Conservation (phyloP, 2,329 filamentous ascomycete species). For the Stemphylium lycopersici region DNA sequence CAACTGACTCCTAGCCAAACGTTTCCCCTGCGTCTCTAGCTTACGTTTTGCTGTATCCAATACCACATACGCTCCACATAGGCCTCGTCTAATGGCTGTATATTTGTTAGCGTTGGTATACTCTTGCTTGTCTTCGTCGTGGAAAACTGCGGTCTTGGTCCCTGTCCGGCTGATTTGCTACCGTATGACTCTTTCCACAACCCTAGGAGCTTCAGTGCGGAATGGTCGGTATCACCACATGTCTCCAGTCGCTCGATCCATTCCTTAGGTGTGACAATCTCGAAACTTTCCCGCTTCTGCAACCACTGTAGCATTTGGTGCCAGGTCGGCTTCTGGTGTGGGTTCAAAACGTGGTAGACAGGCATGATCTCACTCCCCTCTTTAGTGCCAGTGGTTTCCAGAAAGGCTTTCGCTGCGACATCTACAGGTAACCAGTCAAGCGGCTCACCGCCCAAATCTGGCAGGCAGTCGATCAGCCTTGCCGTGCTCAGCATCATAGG, state of each 20-base stretch:
- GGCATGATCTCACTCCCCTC: constrained; percentile 13
- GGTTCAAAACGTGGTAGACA: constrained; percentile 60
- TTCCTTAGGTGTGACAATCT: constrained; percentile 49
- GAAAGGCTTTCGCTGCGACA: constrained; percentile 56
- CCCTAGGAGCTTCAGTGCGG: constrained; percentile 56
- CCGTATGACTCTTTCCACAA: constrained; percentile 57
- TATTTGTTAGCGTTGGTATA: constrained; percentile 44
- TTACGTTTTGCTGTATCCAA: constrained; percentile 40
- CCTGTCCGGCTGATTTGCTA: constrained; percentile 4
- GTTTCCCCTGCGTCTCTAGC: neutral
- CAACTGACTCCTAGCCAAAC: too few relatives aligned
- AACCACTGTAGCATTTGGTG: constrained; percentile 56
- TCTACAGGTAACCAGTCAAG: constrained; percentile 46
- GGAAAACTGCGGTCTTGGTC: constrained; percentile 39
- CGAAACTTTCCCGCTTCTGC: constrained; percentile 45
- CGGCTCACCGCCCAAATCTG: constrained; percentile 35
- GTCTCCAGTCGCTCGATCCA: constrained; percentile 54
- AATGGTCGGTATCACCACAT: constrained; percentile 46
- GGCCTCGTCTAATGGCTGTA: constrained; percentile 52
- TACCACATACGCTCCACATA: constrained; percentile 54
- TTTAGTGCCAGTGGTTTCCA: constrained; percentile 40
- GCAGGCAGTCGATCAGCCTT: constrained; percentile 36
- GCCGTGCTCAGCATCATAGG: constrained; percentile 46
- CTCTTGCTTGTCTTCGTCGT: constrained; percentile 40
- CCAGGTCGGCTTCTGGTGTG: constrained; percentile 53